Percentiles rank a stretch among this genome's conserved stretches.
phyloP scores from a whole-genome alignment of 225 moss, liverwort and hornwort genomes.

The Anthoceros angustus region DNA sequence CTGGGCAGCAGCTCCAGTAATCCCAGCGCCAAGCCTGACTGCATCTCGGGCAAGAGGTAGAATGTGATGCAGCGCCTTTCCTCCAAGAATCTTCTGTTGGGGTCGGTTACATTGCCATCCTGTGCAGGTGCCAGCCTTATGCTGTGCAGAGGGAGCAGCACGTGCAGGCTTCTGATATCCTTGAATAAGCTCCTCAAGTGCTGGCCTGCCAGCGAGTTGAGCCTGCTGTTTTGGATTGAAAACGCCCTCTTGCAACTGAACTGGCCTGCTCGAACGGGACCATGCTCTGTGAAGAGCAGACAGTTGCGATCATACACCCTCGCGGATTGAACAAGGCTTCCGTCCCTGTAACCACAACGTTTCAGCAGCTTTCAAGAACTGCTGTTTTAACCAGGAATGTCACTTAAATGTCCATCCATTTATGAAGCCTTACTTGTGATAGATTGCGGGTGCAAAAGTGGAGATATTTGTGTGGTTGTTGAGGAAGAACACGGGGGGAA shows the following conservation, averaged over 20 bases:
- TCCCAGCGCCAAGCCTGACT: not conserved
- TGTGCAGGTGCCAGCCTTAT: not conserved
- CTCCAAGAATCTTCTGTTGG: not conserved
- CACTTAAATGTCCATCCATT: no score
- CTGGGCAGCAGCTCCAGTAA: conserved; percentile 1
- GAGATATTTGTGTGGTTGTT: not conserved
- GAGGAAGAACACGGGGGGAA: not conserved
- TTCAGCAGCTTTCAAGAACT: not conserved
- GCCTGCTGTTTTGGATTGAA: not conserved
- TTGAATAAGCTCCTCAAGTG: not conserved
- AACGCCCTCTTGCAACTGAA: conserved; percentile 4
- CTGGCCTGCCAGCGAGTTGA: not conserved
- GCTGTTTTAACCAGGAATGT: no score
- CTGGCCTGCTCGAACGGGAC: not conserved
- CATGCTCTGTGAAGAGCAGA: not conserved
- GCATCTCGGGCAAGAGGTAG: not conserved
- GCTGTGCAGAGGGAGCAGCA: not conserved
- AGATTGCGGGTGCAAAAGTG: not conserved
- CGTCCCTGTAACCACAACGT: not conserved
- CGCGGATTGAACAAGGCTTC: not conserved
- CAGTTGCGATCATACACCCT: not conserved
- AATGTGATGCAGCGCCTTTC: not conserved
- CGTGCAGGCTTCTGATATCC: not conserved
- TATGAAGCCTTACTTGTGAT: not conserved
- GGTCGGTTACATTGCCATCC: not conserved